Percentiles rank a stretch among this genome's conserved stretches.
Conservation (phyloP, 805 yeast genomes). For the Osmozyma mogii region DNA sequence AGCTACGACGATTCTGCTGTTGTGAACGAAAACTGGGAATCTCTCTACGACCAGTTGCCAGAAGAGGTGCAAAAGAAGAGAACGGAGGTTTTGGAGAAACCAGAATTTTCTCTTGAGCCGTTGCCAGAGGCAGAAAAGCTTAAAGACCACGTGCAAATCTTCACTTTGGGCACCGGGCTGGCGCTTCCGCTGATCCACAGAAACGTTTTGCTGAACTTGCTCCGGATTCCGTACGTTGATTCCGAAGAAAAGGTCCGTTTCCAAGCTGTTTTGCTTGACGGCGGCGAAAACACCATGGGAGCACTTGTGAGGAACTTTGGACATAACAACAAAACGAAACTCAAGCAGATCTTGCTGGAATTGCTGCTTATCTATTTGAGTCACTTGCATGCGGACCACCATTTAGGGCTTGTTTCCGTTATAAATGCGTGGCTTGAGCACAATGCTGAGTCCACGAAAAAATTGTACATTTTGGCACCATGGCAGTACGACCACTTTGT, state of each 20-base stretch:
- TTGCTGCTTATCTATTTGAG: slow-evolving; percentile 62
- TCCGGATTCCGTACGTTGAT: slow-evolving; percentile 55
- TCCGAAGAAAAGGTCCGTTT: slow-evolving; percentile 15
- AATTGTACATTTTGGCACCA: slow-evolving; percentile 61
- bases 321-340: slow-evolving; percentile 29
- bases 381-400: slow-evolving; percentile 97
- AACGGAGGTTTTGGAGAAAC: slow-evolving; percentile 11
- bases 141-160: slow-evolving; percentile 52
- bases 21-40: slow-evolving; percentile 18
- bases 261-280: slow-evolving; percentile 64
- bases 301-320: slow-evolving; percentile 57
- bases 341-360: slow-evolving; percentile 44
- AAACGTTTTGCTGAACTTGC: slow-evolving; percentile 75
- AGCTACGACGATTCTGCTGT: slow-evolving; percentile 12
- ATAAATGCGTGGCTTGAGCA: slow-evolving; percentile 58
- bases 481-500: slow-evolving; percentile 64
- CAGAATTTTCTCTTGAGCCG: slow-evolving; percentile 15
- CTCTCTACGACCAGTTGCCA: slow-evolving; percentile 30
- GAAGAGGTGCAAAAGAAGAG: slow-evolving; percentile 24
- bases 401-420: slow-evolving; percentile 70
- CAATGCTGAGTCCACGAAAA: slow-evolving; percentile 22
- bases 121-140: slow-evolving; percentile 12
- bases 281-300: slow-evolving; percentile 92
- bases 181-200: slow-evolving; percentile 80
- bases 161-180: slow-evolving; percentile 89